Evolutionary conservation across 225 moss, liverwort and hornwort genomes (phyloP), one percentile per base, ranked within the genome.

Genomic region (Marchantia paleacea): DNA sequence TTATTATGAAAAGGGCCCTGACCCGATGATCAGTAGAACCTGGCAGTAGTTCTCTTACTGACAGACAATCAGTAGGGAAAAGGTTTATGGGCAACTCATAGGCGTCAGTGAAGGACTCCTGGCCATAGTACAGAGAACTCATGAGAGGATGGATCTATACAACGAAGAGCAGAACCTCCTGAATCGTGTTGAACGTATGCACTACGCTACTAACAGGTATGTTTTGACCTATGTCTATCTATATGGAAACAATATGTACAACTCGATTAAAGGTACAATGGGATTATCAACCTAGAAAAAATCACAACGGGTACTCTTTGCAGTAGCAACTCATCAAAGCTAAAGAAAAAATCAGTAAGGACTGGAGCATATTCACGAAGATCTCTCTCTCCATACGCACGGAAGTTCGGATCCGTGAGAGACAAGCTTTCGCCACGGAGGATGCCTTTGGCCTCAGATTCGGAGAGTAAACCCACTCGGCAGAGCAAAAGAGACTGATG

Each of bases 1-100:
- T 52, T 67, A 78, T 78, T 51, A 78, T 30, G 26, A 78, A 78
- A 66, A 78, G 78, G 65, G 78, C 65, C 49, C 65, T 49, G 51
- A 65, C 64, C 61, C 78, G 78, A 65, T 51, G 49, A 67, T 78
- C 65, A 11, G 64, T 78, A 19, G 78, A 78, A 8, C 78, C 78
- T 25, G 78, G 51, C 30, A 78, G 55, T 15, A 78, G 25, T 67
- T 78, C 78, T 52, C 65, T 26, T 28, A 78, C 78, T 22, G 77
- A 63, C 61, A 77, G 61, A n/a, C 62, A 11, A 31, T 50, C 78
- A 66, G 78, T 51, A 67, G 50, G 51, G 18, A 65, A 14, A 26
- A 66, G n/a, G 65, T 66, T 78, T 26, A 78, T 67, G 65, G 78
- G 29, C 8, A 66, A 67, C 18, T 78, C 78, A 66, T 66, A 78